Conservation (phyloP, 345 rosid species). For the Pelargonium nanum region DNA sequence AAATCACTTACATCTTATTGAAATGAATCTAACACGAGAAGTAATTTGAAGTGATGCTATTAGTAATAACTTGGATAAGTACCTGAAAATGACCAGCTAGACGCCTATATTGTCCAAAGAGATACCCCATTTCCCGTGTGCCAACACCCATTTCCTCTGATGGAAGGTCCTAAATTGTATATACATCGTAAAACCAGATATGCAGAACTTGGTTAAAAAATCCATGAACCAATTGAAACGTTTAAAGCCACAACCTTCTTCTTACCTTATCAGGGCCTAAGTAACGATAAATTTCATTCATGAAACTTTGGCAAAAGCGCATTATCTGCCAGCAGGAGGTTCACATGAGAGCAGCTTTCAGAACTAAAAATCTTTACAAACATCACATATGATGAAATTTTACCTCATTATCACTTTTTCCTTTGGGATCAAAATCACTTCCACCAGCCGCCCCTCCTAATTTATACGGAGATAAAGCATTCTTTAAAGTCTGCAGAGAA, state of each 20-base stretch:
- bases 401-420: constrained; percentile 96
- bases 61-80: constrained; percentile 9
- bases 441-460: constrained; percentile 99
- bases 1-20: constrained; percentile 1
- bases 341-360: constrained; percentile 2
- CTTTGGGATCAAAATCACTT: constrained; percentile 98
- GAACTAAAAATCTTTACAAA: not conserved
- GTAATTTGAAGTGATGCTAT: not conserved
- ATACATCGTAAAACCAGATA: constrained; percentile 7
- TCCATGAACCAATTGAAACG: constrained; percentile 5
- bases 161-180: constrained; percentile 65
- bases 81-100: constrained; percentile 97
- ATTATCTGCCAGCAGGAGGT: constrained; percentile 51
- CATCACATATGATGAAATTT: constrained; percentile 13
- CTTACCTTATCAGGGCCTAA: constrained; percentile 89
- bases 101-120: constrained; percentile 92
- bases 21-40: not conserved
- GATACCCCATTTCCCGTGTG: constrained; percentile 96
- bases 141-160: constrained; percentile 99
- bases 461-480: constrained; percentile 89
- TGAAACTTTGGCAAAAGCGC: constrained; percentile 99
- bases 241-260: not conserved
- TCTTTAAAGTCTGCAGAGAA: constrained; percentile 68
- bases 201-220: constrained; percentile 1
- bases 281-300: constrained; percentile 86